Base-by-base conservation (phyloP, 1,284 basidiomycete genomes). In the Ceratobasidium sp. region DNA sequence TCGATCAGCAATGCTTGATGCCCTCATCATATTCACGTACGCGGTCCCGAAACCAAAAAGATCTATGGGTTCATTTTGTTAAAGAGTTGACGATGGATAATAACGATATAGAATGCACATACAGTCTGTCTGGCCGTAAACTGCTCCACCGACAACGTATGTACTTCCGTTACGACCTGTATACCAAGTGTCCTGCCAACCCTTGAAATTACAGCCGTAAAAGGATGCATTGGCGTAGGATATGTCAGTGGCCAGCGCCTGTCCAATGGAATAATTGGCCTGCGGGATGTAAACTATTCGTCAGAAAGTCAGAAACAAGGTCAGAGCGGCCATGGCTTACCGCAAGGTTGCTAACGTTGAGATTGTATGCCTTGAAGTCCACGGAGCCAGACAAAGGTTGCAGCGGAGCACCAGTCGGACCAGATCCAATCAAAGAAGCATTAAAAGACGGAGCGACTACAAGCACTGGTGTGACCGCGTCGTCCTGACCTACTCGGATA, bases 181-280 rank as follows among this genome's bases (percentile, higher is more conserved):
- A 78, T 88, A 91, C 85, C 87, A 88, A 0, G 90, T 90, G 79
- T 91, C 90, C 77, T 91, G 90, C 74, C 82, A 90, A 77, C 88
- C 88, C 8, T 85, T 83, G 77, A 90, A 89, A 1, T 86, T 83
- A 76, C 89, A 90, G 0, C 87, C 88, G 76, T 91, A 91, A 79
- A 90, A 90, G 0, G 89, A 90, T 8, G 88, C 88, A 24, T 61
- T 59, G 29, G 68, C 68, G 49, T 61, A 72, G 9, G 68, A 61
- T 19, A 72, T 61, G 22, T 61, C 68, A 0, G 58, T 61, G 1
- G 68, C 68, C 7, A 72, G 46, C 14, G 68, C 68, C 31, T 13
- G 68, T 8, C 41, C 68, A 19, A 61, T 27, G 1, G 68, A 72
- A 27, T 59, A 39, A 39, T 72, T 72, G 4, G 54, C 66, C 54